Base-by-base conservation (phyloP, 1,284 basidiomycete genomes). In the Sphaerobolus stellatus region DNA sequence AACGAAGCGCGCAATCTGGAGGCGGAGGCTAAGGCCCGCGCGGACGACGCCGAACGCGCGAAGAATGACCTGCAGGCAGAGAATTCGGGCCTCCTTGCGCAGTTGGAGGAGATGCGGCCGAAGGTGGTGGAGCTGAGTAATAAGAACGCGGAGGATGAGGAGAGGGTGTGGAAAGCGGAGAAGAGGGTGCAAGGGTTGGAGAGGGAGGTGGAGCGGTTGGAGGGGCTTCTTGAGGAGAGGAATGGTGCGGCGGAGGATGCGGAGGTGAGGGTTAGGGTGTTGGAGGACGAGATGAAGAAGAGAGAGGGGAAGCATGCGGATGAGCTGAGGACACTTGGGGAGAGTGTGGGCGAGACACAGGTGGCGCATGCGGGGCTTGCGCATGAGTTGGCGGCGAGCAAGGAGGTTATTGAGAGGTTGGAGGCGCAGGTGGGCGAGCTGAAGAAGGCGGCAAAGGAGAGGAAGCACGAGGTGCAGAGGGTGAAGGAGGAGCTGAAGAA, bases 101-200 rank as follows among this genome's bases (percentile, higher is more conserved):
- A 85, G n/a, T 70, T 92, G 52, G 84, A 90, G 58, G 88, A 92
- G 70, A 87, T 91, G 83, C 80, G 87, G n/a, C 82, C 88, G 27
- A 91, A 90, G 73, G 83, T 90, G 58, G 83, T 90, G 13, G 86
- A 91, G 66, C 74, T 92, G 49, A 90, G 86, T 1, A 80, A 83
- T 49, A 76, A 72, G 52, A 90, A 88, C 65, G 68, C 76, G 49
- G 88, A 90, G 58, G 79, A 79, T 59, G 71, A 83, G 43, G 81
- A 81, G 53, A 67, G 70, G 52, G 68, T 89, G 52, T 76, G 84
- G 57, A 74, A 76, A 50, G 73, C 76, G 11, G 62, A 89, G 55
- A 72, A 72, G 34, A 77, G 73, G 56, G 78, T 83, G 24, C 86
- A 88, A 58, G 65, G 68, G 58, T 75, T 91, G 20, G 87, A 90